A percentile compares a stretch with the other conserved stretches of the same genome.
These are phyloP conservation scores for Earliella scabrosa DNA, from an alignment of 1,284 basidiomycete genomes.

Conservation along the genomic window DNA sequence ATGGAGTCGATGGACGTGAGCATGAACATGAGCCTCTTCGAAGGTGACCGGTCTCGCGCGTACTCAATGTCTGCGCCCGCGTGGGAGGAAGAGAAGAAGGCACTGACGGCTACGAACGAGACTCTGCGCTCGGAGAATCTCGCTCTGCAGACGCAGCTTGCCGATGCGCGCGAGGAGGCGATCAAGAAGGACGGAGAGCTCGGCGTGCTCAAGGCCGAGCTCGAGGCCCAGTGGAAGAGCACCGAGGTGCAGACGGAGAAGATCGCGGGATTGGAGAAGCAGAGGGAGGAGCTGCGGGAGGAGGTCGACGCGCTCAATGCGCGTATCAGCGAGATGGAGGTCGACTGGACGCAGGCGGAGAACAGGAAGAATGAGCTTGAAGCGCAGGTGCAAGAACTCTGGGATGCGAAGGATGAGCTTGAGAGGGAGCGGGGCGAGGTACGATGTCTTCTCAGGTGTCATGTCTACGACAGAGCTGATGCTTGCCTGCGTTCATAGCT, in stretches of 20 bases:
- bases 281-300: conserved; percentile 43
- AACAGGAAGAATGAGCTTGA: conserved; percentile 58
- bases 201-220: conserved; percentile 52
- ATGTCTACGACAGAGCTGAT: neutral
- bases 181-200: conserved; percentile 52
- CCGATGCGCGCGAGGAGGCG: conserved; percentile 34
- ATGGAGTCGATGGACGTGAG: conserved; percentile 53
- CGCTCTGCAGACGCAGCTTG: conserved; percentile 34
- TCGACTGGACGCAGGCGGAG: conserved; percentile 59
- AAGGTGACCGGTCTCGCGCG: conserved; percentile 45
- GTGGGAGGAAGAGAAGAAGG: conserved; percentile 56
- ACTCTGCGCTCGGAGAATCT: conserved; percentile 41
- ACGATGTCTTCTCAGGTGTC: conserved; percentile 16
- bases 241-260: conserved; percentile 46
- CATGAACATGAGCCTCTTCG: conserved; percentile 31
- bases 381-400: conserved; percentile 52
- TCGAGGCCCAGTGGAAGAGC: conserved; percentile 66
- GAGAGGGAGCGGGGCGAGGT: conserved; percentile 64
- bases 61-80: conserved; percentile 28
- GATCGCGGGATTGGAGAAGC: conserved; percentile 32
- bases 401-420: conserved; percentile 50
- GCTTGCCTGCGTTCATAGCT: conserved; percentile 40
- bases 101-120: conserved; percentile 47
- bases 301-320: conserved; percentile 42
- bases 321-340: conserved; percentile 49